Conservation (phyloP, 2,329 filamentous ascomycete genomes). For the Talaromyces sp. region DNA sequence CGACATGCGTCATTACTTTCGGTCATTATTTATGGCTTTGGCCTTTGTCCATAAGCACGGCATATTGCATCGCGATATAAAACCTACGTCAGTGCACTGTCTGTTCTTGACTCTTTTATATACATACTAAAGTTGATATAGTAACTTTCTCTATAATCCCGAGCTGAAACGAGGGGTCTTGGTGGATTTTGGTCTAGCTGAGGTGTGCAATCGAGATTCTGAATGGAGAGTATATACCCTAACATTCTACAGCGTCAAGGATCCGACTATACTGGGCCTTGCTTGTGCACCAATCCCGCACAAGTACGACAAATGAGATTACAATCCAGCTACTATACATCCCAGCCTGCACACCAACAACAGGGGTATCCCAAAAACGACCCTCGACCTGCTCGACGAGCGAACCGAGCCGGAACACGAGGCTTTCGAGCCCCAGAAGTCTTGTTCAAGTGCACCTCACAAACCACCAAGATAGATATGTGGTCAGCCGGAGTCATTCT, state of each 20-base stretch:
- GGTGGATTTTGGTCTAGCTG: slow-evolving; percentile 98
- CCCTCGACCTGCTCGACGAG: slow-evolving; percentile 77
- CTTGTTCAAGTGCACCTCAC: slow-evolving; percentile 92
- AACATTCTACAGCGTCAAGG: slow-evolving; percentile 51
- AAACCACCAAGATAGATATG: slow-evolving; percentile 90
- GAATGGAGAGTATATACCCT: not conserved
- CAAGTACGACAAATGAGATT: slow-evolving; percentile 58
- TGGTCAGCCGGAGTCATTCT: slow-evolving; percentile 98
- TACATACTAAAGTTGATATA: slow-evolving; percentile 21
- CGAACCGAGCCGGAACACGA: slow-evolving; percentile 89
- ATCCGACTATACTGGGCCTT: slow-evolving; percentile 49
- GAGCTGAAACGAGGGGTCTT: slow-evolving; percentile 73
- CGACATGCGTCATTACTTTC: slow-evolving; percentile 87
- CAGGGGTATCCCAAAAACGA: slow-evolving; percentile 84
- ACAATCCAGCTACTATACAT: slow-evolving; percentile 58
- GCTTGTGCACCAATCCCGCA: slow-evolving; percentile 69
- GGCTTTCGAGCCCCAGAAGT: slow-evolving; percentile 97
- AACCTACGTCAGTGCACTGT: slow-evolving; percentile 63
- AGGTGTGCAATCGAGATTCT: slow-evolving; percentile 44
- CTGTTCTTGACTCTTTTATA: not conserved
- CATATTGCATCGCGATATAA: slow-evolving; percentile 93
- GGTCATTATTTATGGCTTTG: slow-evolving; percentile 80
- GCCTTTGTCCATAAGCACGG: slow-evolving; percentile 74
- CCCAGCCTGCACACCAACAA: slow-evolving; percentile 47
- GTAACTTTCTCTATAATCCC: slow-evolving; percentile 89